Conservation (phyloP, 257 asterid genomes). For the Solanum bulbocastanum region DNA sequence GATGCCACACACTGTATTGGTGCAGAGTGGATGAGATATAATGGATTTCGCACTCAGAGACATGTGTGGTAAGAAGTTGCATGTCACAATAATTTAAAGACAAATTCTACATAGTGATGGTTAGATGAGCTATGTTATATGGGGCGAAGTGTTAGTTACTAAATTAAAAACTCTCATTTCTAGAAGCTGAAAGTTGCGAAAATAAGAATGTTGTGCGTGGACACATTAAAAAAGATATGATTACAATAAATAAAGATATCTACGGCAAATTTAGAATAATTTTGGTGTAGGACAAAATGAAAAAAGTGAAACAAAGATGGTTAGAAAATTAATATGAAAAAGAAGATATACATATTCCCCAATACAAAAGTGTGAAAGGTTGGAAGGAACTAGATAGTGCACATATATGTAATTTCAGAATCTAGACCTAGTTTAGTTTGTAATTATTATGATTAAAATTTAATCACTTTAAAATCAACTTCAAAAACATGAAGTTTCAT, state of each 20-base stretch:
- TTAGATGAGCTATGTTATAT: neutral
- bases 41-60: neutral
- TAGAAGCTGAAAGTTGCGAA: no score
- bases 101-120: neutral
- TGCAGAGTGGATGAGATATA: neutral
- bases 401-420: neutral
- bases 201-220: no score
- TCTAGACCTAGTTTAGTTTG: no score
- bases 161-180: no score
- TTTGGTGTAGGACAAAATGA: fast-evolving
- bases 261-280: fast-evolving
- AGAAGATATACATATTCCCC: no score
- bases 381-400: neutral
- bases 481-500: no score
- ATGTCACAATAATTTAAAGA: neutral
- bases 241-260: no score
- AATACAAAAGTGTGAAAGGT: neutral
- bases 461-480: no score
- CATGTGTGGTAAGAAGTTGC: neutral
- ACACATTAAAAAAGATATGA: neutral
- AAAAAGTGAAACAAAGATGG: no score
- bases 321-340: no score
- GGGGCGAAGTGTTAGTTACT: no score
- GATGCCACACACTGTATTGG: fast-evolving
- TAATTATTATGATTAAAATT: no score